Evolutionary conservation across 495 filamentous ascomycete genomes (phyloP).

Genomic region (Aspergillus diversus): DNA sequence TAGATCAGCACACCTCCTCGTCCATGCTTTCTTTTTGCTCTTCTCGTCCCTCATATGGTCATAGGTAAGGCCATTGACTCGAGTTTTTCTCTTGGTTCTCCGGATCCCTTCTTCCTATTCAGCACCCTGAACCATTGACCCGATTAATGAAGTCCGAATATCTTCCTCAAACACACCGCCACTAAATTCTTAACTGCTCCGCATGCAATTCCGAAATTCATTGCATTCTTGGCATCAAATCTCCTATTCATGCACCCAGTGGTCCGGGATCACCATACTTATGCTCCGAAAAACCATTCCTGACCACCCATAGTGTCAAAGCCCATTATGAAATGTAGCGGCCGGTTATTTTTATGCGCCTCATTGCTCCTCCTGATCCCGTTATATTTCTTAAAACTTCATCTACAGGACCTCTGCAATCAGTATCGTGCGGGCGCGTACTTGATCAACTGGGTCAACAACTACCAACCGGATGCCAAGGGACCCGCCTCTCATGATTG

Average conservation of each 20-base stretch:
- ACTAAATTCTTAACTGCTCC: not conserved
- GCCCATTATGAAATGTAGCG: conserved; percentile 43
- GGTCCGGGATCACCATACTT: not conserved
- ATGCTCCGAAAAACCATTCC: not conserved
- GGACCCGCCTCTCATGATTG: conserved; percentile 16
- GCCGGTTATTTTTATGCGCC: conserved; percentile 40
- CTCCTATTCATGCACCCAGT: not conserved
- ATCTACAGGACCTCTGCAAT: conserved; percentile 45
- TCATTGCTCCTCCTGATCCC: conserved; percentile 35
- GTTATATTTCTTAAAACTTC: conserved; percentile 41
- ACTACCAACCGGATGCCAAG: conserved; percentile 18
- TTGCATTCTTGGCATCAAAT: not conserved
- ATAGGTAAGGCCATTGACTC: too few relatives aligned
- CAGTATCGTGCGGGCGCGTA: conserved; percentile 52
- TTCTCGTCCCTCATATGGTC: too few relatives aligned
- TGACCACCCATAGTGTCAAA: not conserved
- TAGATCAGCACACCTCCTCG: not conserved
- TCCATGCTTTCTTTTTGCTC: not conserved
- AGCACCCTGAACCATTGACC: not conserved
- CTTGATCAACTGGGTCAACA: conserved; percentile 39
- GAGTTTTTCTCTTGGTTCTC: too few relatives aligned
- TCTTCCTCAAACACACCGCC: not conserved
- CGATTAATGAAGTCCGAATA: not conserved
- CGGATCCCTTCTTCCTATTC: not conserved
- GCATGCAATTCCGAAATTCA: not conserved